Evolutionary conservation across 345 rosid species (phyloP).

Genomic region (Ricinus communis): DNA sequence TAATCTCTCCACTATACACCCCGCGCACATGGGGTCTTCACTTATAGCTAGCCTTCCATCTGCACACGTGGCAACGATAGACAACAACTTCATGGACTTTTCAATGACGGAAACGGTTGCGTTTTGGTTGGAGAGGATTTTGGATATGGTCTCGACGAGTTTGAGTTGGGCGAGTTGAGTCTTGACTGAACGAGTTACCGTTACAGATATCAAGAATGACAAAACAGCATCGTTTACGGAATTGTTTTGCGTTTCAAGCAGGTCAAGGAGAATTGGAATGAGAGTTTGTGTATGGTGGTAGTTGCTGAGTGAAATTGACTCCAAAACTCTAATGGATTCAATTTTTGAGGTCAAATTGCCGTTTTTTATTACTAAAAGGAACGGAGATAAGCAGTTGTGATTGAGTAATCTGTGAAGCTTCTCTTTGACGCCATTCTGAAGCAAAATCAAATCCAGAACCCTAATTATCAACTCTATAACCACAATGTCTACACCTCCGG

Average conservation of each 20-base stretch:
- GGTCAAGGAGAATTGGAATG: neutral
- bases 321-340: constrained; percentile 15
- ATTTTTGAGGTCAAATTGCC: constrained; percentile 12
- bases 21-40: constrained; percentile 20
- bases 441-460: constrained; percentile 16
- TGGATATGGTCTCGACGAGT: constrained; percentile 9
- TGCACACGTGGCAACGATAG: constrained; percentile 2
- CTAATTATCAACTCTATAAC: constrained; percentile 10
- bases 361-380: constrained; percentile 6
- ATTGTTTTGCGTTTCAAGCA: constrained; percentile 2
- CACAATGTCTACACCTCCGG: neutral
- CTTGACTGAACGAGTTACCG: constrained; percentile 12
- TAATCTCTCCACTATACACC: constrained; percentile 16
- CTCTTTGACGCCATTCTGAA: constrained; percentile 16
- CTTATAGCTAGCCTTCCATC: constrained; percentile 26
- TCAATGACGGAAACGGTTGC: constrained; percentile 13
- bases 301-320: constrained; percentile 12
- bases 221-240: constrained; percentile 16
- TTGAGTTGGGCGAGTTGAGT: constrained; percentile 17
- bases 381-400: neutral
- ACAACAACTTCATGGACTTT: constrained; percentile 23
- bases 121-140: constrained; percentile 4
- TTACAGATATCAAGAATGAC: constrained; percentile 7
- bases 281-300: constrained; percentile 12
- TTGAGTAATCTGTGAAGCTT: constrained; percentile 15